phyloP scores from a whole-genome alignment of 371 early-diverging fungal species.

The Mortierella sp. region DNA sequence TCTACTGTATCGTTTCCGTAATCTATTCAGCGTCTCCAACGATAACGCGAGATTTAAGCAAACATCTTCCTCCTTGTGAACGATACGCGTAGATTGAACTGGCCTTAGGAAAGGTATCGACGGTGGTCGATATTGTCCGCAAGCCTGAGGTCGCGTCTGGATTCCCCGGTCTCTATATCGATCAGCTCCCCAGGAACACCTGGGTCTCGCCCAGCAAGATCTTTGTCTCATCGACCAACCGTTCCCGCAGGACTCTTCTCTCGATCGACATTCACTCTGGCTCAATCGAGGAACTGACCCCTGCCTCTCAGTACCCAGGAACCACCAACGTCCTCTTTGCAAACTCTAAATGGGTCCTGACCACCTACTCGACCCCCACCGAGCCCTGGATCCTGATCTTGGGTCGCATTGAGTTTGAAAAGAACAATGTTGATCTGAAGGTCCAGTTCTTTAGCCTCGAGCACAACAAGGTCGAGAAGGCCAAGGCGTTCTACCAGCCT shows the following conservation, averaged over 20 bases:
- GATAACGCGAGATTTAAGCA: not conserved
- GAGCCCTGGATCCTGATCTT: slow-evolving; percentile 42
- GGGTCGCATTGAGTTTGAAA: slow-evolving; percentile 35
- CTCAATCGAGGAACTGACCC: slow-evolving; percentile 51
- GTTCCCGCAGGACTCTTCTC: slow-evolving; percentile 60
- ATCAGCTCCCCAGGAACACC: slow-evolving; percentile 60
- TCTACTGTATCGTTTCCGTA: too few species aligned
- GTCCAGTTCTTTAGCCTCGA: slow-evolving; percentile 38
- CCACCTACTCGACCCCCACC: slow-evolving; percentile 45
- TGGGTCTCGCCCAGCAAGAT: slow-evolving; percentile 58
- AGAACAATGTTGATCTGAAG: slow-evolving; percentile 4
- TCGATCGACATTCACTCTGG: slow-evolving; percentile 60
- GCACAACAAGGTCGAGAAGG: slow-evolving; percentile 26
- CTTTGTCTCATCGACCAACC: slow-evolving; percentile 54
- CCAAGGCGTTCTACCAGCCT: slow-evolving; percentile 32
- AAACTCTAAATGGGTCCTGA: slow-evolving; percentile 33
- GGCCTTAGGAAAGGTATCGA: slow-evolving; percentile 38
- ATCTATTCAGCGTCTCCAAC: too few species aligned
- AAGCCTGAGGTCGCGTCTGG: slow-evolving; percentile 46
- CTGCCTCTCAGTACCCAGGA: slow-evolving; percentile 26
- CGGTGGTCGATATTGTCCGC: slow-evolving; percentile 51
- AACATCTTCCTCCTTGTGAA: not conserved
- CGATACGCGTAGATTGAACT: slow-evolving; percentile 19
- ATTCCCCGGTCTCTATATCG: slow-evolving; percentile 72
- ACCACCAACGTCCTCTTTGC: slow-evolving; percentile 32